These are phyloP conservation scores for Nepenthes gracilis DNA, from an alignment of 148 eudicot species.

Conservation along the genomic window DNA sequence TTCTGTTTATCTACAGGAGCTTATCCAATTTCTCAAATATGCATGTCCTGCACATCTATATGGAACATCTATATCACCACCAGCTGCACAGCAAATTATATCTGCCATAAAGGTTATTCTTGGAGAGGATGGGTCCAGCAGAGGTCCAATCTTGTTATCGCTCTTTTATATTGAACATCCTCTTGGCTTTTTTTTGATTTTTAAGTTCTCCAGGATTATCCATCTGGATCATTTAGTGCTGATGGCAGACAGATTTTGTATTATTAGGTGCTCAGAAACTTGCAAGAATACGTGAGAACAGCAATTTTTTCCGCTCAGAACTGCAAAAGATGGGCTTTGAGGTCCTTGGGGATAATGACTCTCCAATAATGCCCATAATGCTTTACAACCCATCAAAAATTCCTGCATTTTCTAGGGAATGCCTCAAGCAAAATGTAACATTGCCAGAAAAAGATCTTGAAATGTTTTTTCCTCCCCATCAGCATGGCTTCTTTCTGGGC, in stretches of 20 bases:
- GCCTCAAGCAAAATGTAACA: slow-evolving; percentile 75
- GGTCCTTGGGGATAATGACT: slow-evolving; percentile 79
- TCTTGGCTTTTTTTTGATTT: not conserved
- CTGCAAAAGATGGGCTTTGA: slow-evolving; percentile 85
- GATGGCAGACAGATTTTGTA: not conserved
- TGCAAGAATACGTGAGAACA: slow-evolving; percentile 74
- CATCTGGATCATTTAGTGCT: not conserved
- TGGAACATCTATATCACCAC: slow-evolving; percentile 91
- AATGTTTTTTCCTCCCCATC: too few relatives aligned
- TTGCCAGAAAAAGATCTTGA: not conserved
- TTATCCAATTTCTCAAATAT: slow-evolving; percentile 61
- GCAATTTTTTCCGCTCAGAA: slow-evolving; percentile 88
- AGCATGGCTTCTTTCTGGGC: too few relatives aligned
- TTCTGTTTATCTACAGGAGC: slow-evolving; percentile 37
- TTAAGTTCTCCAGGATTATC: not conserved
- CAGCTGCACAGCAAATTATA: slow-evolving; percentile 85
- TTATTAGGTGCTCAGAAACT: slow-evolving; percentile 79
- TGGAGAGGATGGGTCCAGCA: slow-evolving; percentile 91
- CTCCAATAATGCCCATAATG: slow-evolving; percentile 91
- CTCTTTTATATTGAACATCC: not conserved
- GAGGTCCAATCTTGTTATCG: slow-evolving; percentile 38
- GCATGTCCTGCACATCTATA: slow-evolving; percentile 87
- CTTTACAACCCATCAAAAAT: slow-evolving; percentile 80
- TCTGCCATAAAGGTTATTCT: slow-evolving; percentile 73
- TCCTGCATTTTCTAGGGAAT: slow-evolving; percentile 94